Evolutionary conservation across 2,329 filamentous ascomycete genomes (phyloP).

Genomic region (Biscogniauxia sp.): DNA sequence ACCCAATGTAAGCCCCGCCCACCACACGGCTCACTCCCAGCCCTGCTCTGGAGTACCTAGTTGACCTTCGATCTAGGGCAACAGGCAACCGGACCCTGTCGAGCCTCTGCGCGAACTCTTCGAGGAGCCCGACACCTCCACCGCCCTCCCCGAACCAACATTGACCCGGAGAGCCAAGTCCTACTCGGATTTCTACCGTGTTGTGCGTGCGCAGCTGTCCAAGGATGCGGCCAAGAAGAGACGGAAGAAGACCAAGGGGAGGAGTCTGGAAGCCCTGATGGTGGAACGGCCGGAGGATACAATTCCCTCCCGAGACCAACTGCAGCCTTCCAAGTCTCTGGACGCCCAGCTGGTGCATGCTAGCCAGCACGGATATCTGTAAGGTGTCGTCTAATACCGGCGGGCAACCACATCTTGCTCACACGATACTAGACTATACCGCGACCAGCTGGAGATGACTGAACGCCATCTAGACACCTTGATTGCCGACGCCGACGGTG

Average conservation of each 20-base stretch:
- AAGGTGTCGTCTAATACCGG: conserved; percentile 33
- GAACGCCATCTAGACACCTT: conserved; percentile 79
- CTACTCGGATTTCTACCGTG: conserved; percentile 74
- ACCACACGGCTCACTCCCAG: not conserved
- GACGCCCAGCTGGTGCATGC: conserved; percentile 72
- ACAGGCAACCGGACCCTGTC: conserved; percentile 49
- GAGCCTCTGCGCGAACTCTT: conserved; percentile 57
- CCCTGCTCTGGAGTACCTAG: conserved; percentile 18
- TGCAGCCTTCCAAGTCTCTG: conserved; percentile 51
- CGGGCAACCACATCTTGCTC: conserved; percentile 21
- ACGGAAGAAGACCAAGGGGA: conserved; percentile 40
- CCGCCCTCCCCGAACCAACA: conserved; percentile 64
- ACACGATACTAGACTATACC: conserved; percentile 59
- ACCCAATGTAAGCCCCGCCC: conserved; percentile 51
- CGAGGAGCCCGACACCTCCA: conserved; percentile 54
- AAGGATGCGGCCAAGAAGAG: conserved; percentile 46
- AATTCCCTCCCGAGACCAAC: conserved; percentile 16
- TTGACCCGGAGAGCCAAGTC: conserved; percentile 68
- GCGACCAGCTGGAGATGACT: conserved; percentile 76
- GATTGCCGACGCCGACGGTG: conserved; percentile 71
- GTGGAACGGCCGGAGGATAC: conserved; percentile 34
- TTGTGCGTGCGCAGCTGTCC: conserved; percentile 54
- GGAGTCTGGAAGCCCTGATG: conserved; percentile 50
- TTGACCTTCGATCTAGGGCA: conserved; percentile 43
- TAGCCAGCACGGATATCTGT: conserved; percentile 84